These are phyloP conservation scores for Phytophthora meadii DNA, from an alignment of 352 stramenopile genomes.

Conservation along the genomic window DNA sequence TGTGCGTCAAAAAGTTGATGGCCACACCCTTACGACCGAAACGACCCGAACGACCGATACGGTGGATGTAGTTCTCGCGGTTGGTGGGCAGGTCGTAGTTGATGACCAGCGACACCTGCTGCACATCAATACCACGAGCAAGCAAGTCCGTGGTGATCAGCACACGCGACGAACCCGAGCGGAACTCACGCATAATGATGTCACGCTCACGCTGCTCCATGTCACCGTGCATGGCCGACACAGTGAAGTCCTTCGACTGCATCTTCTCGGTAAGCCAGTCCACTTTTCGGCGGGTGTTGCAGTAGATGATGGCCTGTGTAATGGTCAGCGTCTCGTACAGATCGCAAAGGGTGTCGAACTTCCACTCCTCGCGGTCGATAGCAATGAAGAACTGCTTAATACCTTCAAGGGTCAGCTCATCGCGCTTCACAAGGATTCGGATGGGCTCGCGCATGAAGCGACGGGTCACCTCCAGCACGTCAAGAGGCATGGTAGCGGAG, in stretches of 20 bases:
- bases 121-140: conserved; percentile 99
- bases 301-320: conserved; percentile 99
- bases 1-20: conserved; percentile 99
- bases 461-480: conserved; percentile 98
- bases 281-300: conserved; percentile 99
- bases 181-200: conserved; percentile 99
- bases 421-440: conserved; percentile 99
- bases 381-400: conserved; percentile 99
- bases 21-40: conserved; percentile 99
- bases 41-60: conserved; percentile 99
- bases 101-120: conserved; percentile 98
- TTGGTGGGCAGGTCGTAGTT: conserved; percentile 99
- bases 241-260: conserved; percentile 99
- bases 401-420: conserved; percentile 99
- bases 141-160: conserved; percentile 99
- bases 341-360: conserved; percentile 99
- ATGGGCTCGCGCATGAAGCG: conserved; percentile 99
- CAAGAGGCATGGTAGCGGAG: conserved; percentile 99
- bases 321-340: conserved; percentile 99
- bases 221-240: conserved; percentile 99
- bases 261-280: conserved; percentile 99
- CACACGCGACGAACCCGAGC: conserved; percentile 98
- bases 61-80: conserved; percentile 99
- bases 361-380: conserved; percentile 99
- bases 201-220: conserved; percentile 99